Conservation (phyloP, 495 filamentous ascomycete genomes). For the Aspergillus mulundensis region DNA sequence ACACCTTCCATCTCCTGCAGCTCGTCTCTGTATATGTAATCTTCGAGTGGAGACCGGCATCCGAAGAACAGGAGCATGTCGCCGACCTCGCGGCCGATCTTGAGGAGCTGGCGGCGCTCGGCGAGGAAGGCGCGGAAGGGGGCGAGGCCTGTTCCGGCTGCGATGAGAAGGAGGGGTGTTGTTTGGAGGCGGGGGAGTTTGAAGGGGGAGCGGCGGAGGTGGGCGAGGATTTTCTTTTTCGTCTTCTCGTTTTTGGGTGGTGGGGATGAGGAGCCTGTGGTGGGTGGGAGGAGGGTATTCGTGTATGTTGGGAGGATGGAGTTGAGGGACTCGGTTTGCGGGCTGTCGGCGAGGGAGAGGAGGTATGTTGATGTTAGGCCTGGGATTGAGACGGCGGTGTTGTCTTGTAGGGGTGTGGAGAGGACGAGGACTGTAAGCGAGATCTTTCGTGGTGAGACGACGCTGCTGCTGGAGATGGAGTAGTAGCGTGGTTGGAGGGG, state of each 20-base stretch:
- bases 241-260: neutral
- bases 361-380: conserved; percentile 50
- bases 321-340: conserved; percentile 21
- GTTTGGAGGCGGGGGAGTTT: conserved; percentile 33
- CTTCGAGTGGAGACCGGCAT: conserved; percentile 37
- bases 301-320: conserved; percentile 22
- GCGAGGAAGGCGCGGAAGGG: conserved; percentile 46
- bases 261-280: conserved; percentile 20
- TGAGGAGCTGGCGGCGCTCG: conserved; percentile 36
- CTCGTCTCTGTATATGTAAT: conserved; percentile 42
- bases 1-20: conserved; percentile 26
- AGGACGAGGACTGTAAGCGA: conserved; percentile 44
- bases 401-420: conserved; percentile 22
- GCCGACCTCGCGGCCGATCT: conserved; percentile 37
- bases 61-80: conserved; percentile 45
- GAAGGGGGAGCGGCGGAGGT: conserved; percentile 45
- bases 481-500: conserved; percentile 47
- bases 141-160: conserved; percentile 45
- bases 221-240: conserved; percentile 30
- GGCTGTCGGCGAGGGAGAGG: conserved; percentile 27
- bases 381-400: conserved; percentile 28
- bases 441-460: conserved; percentile 38
- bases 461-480: conserved; percentile 50
- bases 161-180: conserved; percentile 43
- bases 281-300: conserved; percentile 26